Base-by-base conservation (phyloP, 805 yeast genomes). In the Tetrapisispora fleetii region DNA sequence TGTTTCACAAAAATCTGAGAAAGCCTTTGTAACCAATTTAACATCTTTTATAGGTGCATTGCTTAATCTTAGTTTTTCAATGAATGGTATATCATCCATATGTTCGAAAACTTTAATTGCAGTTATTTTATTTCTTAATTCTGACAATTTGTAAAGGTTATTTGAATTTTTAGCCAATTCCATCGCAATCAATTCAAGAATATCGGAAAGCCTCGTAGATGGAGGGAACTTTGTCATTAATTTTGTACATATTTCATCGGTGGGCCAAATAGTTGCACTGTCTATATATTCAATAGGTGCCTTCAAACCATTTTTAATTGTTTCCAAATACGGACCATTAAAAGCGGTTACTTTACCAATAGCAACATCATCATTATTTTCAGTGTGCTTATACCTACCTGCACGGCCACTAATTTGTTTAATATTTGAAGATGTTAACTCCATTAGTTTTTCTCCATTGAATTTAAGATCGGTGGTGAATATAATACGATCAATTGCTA, bases 381-480 rank as follows among this genome's bases (percentile, higher is more conserved):
- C 24, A 8, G 33, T 43, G 2, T 55, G 50, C 49, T 72, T 76
- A 57, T 70, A 93, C 52, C 99, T 69, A 1, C 99, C 99, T 0
- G 99, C 99, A 53, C 99, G 73, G 1, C 99, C 99, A 4, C 93
- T 97, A 52, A 93, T 91, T 63, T 93, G 99, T 63, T 89, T 90
- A 28, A 83, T 75, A 48, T 81, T 80, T 0, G 96, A 83, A 4
- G 75, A 67, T 0, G 84, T 70, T 30, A 93, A 63, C 1, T 62
- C 62, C 9, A 64, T 65, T 50, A 71, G 67, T 16, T 63, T 66
- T 14, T 58, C 60, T 6, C 97, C 97, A 60, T 88, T 78, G 56
- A 76, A 90, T 64, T 93, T 93, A 44, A 63, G 62, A 27, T 77
- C 69, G 0, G 82, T 74, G 17, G 84, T 78, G 60, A 93, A 90